Base-by-base conservation (phyloP, 495 filamentous ascomycete species). In the Platismatia glauca region DNA sequence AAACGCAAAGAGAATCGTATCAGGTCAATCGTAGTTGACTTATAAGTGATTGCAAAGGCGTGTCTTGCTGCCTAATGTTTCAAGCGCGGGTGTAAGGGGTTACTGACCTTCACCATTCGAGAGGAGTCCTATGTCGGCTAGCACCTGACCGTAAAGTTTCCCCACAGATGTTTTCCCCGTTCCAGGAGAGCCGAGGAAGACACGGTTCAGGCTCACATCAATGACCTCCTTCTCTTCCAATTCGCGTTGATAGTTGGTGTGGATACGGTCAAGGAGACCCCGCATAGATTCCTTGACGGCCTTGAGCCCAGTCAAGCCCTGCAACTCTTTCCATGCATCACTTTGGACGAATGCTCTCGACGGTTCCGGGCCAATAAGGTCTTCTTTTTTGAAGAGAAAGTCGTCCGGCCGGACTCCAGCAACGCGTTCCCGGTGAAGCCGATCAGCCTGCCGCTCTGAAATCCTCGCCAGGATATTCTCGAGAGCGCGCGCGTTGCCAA, bases 91-190 rank as follows among this genome's bases (percentile, higher is more conserved):
- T n/a, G n/a, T n/a, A n/a, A n/a, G n/a, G n/a, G n/a, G n/a, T 1
- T 57, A 33, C 74, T 66, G 70, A 85, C 83, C 82, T 79, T 88
- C 82, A 1, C 84, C 83, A 57, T 82, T 86, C 4, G 76, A 80
- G 6, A 89, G 70, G 39, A 84, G 57, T 0, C 85, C 85, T 18
- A 89, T 68, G 58, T 85, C 78, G 0, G 78, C 84, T 7, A 89
- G 70, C 16, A 89, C 84, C 64, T 81, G 74, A 0, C 85, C 86
- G 66, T 88, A 93, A 3, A 91, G 69, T 70, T 89, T 89, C 0
- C 86, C 89, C 0, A 93, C 85, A 0, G 86, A 82, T 0, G 89
- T 91, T 67, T 91, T 93, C 0, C 89, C 88, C 0, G 87, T 91
- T 3, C 87, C 88, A 1, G 87, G 88, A 39, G 76, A 79, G 2